Conservation (phyloP, 768 basidiomycete genomes). For the Amanita pallidorosea region DNA sequence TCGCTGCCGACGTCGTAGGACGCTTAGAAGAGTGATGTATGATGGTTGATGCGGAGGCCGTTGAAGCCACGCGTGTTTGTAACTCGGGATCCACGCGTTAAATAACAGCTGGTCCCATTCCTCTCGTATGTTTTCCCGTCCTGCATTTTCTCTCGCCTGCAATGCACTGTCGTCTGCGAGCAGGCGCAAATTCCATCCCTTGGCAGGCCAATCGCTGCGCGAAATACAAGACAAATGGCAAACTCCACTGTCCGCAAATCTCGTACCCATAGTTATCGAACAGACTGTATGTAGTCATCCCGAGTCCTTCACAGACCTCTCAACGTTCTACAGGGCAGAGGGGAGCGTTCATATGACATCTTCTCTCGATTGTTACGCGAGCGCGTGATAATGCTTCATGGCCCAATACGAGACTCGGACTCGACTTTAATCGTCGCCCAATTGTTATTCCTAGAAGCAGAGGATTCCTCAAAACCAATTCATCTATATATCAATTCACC, state of each 20-base stretch:
- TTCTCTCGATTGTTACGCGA: constrained; percentile 90
- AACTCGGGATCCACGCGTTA: constrained; percentile 1
- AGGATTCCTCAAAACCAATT: constrained; percentile 89
- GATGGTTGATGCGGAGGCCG: constrained; percentile 1
- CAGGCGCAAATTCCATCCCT: constrained; percentile 42
- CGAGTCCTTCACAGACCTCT: neutral
- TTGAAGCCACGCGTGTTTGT: constrained; percentile 4
- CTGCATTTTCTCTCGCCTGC: neutral
- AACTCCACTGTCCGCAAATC: constrained; percentile 39
- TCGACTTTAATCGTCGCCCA: constrained; percentile 87
- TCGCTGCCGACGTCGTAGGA: constrained; percentile 7
- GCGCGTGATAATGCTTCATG: constrained; percentile 91
- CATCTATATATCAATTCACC: constrained; percentile 97
- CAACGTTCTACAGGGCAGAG: constrained; percentile 46
- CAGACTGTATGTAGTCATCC: constrained; percentile 51
- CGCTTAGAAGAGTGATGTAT: neutral
- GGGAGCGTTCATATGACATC: constrained; percentile 90
- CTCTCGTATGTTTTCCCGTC: constrained; percentile 6
- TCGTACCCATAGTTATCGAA: constrained; percentile 90
- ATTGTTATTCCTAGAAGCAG: constrained; percentile 91
- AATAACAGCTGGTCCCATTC: constrained; percentile 24
- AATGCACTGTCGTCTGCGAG: neutral
- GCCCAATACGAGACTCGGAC: constrained; percentile 83
- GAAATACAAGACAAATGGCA: constrained; percentile 23
- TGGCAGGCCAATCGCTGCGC: constrained; percentile 29